Evolutionary conservation across 768 basidiomycete species (phyloP).

Genomic region (Xanthoconium stramineum): DNA sequence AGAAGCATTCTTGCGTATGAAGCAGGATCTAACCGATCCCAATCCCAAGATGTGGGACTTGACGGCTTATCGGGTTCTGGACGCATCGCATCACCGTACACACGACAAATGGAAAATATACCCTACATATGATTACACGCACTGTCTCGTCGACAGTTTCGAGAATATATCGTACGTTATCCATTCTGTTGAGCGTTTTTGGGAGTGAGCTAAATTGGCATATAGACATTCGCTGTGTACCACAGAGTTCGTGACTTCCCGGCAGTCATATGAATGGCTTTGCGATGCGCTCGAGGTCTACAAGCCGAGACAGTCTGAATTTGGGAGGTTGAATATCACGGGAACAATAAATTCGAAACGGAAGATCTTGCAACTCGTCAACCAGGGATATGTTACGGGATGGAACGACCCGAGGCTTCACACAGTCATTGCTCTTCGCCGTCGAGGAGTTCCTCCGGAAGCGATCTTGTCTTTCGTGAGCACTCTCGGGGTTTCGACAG

Average conservation of each 20-base stretch:
- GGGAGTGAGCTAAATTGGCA: background rate
- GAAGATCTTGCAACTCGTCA: conserved; percentile 86
- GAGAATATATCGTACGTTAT: conserved; percentile 94
- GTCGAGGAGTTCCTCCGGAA: conserved; percentile 95
- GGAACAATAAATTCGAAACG: conserved; percentile 98
- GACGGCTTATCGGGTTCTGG: conserved; percentile 91
- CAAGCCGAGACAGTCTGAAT: conserved; percentile 96
- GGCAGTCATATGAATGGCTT: conserved; percentile 98
- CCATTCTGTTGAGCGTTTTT: background rate
- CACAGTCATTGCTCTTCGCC: conserved; percentile 91
- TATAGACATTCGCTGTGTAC: conserved; percentile 94
- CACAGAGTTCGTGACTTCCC: conserved; percentile 90
- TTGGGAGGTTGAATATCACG: conserved; percentile 87
- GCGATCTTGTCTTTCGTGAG: conserved; percentile 93
- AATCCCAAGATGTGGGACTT: conserved; percentile 99
- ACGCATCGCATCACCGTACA: conserved; percentile 90
- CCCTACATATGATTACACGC: conserved; percentile 98
- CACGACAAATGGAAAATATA: conserved; percentile 95
- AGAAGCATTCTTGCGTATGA: conserved; percentile 94
- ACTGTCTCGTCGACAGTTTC: conserved; percentile 96
- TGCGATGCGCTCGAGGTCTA: conserved; percentile 97
- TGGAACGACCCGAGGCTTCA: conserved; percentile 99
- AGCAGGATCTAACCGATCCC: conserved; percentile 86
- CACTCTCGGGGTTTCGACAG: conserved; percentile 89
- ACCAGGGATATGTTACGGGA: conserved; percentile 76